A percentile compares a stretch with the other conserved stretches of the same genome.
Conservation (phyloP, 192 early-diverging fungal species). For the Coemansia pectinata region DNA sequence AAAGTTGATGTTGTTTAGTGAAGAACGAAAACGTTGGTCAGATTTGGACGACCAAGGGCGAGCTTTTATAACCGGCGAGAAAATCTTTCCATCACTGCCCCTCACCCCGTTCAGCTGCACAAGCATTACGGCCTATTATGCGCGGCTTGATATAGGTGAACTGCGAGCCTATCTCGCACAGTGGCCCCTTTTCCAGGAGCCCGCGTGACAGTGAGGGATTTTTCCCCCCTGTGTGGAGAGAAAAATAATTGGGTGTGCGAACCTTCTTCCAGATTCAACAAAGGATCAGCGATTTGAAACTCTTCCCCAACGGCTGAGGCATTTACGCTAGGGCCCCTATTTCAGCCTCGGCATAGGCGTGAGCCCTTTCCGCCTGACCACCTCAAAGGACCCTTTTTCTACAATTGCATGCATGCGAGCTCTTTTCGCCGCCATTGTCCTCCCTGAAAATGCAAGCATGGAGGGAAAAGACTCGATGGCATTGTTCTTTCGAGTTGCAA, state of each 20-base stretch:
- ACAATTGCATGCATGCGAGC: not conserved
- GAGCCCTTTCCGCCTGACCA: not conserved
- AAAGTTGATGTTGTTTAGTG: not conserved
- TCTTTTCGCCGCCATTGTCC: not conserved
- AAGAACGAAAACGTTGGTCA: not conserved
- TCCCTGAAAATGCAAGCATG: not conserved
- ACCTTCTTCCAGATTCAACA: not conserved
- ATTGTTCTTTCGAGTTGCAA: not conserved
- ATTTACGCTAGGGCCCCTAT: not conserved
- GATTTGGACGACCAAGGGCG: not conserved
- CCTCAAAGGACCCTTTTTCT: not conserved
- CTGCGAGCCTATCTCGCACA: not conserved
- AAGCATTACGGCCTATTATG: not conserved
- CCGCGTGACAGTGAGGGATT: not conserved
- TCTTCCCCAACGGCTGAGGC: constrained; percentile 1
- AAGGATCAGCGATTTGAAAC: not conserved
- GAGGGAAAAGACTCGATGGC: not conserved
- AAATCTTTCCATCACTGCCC: not conserved
- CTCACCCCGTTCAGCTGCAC: not conserved
- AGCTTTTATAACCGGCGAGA: not conserved
- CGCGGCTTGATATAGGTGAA: not conserved
- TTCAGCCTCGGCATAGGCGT: not conserved
- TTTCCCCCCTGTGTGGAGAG: not conserved
- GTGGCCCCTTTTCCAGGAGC: not conserved
- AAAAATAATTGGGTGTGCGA: not conserved